Conservation (phyloP, 116 monocot species). For the Trichopus zeylanicus region DNA sequence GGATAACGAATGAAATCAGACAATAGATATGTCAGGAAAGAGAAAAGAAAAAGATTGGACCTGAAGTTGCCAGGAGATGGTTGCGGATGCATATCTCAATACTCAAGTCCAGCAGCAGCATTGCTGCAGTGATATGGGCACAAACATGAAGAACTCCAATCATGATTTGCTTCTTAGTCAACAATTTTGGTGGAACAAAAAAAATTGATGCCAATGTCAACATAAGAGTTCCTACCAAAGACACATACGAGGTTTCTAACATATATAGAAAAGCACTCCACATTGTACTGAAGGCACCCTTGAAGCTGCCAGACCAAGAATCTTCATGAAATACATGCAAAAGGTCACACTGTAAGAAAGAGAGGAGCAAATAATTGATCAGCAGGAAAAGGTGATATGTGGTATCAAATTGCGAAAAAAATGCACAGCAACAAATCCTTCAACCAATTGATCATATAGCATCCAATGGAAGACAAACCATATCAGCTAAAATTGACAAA, state of each 20-base stretch:
- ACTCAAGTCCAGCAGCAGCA: slow-evolving; percentile 85
- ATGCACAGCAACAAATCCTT: background rate
- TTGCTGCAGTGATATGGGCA: slow-evolving; percentile 78
- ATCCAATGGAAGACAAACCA: background rate
- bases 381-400: too few relatives aligned
- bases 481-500: too few relatives aligned
- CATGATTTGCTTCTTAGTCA: slow-evolving; percentile 48
- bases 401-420: too few relatives aligned
- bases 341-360: slow-evolving; percentile 53
- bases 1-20: background rate
- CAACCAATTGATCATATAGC: background rate
- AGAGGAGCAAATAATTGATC: background rate
- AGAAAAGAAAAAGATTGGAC: slow-evolving; percentile 22
- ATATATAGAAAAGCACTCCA: slow-evolving; percentile 71
- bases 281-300: slow-evolving; percentile 53
- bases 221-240: slow-evolving; percentile 46
- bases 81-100: slow-evolving; percentile 88
- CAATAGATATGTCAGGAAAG: background rate
- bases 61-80: slow-evolving; percentile 82
- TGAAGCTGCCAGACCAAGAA: slow-evolving; percentile 62
- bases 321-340: slow-evolving; percentile 58
- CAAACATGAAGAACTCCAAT: slow-evolving; percentile 82
- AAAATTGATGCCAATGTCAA: slow-evolving; percentile 53
- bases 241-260: slow-evolving; percentile 76
- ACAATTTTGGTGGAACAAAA: slow-evolving; percentile 85